Evolutionary conservation across 1,139 yeast species (phyloP).

Genomic region (Geotrichum reessii): DNA sequence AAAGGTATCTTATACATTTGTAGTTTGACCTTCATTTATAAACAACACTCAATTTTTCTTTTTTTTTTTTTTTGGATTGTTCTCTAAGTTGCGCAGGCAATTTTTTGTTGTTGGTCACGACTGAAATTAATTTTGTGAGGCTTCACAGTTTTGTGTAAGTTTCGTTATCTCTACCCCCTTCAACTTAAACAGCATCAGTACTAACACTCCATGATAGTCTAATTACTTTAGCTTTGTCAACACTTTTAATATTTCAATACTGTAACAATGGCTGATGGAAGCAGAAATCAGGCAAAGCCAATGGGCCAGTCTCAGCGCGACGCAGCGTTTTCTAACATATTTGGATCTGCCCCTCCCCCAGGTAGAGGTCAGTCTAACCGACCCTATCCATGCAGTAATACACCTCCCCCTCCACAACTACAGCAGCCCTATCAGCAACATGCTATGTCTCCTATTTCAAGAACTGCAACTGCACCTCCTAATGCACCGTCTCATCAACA

Average conservation of each 20-base stretch:
- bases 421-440: conserved; percentile 12
- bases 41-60: too few species aligned
- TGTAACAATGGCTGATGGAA: conserved; percentile 13
- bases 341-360: conserved; percentile 38
- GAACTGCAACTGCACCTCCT: not conserved
- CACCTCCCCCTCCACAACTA: conserved; percentile 13
- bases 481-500: not conserved
- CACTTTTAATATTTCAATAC: not conserved
- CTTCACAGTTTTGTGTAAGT: not conserved
- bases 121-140: not conserved
- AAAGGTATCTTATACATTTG: too few species aligned
- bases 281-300: conserved; percentile 14
- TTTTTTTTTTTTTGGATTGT: too few species aligned
- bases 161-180: not conserved
- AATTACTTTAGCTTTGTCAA: not conserved
- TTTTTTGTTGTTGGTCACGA: not conserved
- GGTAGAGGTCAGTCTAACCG: conserved; percentile 21
- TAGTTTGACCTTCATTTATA: too few species aligned
- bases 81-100: too few species aligned
- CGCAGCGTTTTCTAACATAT: conserved; percentile 36
- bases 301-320: conserved; percentile 28
- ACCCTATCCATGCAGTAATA: not conserved
- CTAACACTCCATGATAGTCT: not conserved
- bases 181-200: not conserved
- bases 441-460: conserved; percentile 7